A percentile compares a stretch with the other conserved stretches of the same genome.
Evolutionary conservation across 2,329 filamentous ascomycete genomes (phyloP).

Genomic region (Lomentospora prolificans): DNA sequence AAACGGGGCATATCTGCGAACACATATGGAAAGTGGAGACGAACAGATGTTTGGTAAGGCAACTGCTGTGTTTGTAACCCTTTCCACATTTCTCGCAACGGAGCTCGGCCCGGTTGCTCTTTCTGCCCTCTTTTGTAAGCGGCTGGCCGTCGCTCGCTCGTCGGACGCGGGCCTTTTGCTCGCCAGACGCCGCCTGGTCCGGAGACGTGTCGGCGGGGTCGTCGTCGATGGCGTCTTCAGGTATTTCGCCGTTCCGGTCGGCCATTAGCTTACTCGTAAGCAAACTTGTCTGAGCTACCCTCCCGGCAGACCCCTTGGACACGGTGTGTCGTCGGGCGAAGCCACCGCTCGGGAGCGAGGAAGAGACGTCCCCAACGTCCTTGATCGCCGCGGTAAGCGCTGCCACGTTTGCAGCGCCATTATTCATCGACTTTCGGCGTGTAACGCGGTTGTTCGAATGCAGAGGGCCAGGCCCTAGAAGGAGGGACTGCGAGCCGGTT

Average conservation of each 20-base stretch:
- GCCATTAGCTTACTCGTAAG: slow-evolving; percentile 46
- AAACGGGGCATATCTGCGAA: slow-evolving; percentile 18
- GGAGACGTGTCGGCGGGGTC: slow-evolving; percentile 49
- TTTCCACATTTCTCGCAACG: slow-evolving; percentile 98
- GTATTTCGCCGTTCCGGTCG: slow-evolving; percentile 38
- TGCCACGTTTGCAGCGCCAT: slow-evolving; percentile 53
- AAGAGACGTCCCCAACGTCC: slow-evolving; percentile 27
- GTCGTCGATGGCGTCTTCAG: slow-evolving; percentile 60
- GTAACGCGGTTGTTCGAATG: slow-evolving; percentile 62
- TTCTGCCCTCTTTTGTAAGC: slow-evolving; percentile 68
- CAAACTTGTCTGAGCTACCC: slow-evolving; percentile 24
- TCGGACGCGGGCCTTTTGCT: slow-evolving; percentile 40
- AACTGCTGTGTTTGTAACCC: slow-evolving; percentile 99
- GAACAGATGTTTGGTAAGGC: slow-evolving; percentile 99
- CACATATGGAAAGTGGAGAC: slow-evolving; percentile 44
- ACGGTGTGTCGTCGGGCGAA: slow-evolving; percentile 13
- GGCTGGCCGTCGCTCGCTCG: slow-evolving; percentile 81
- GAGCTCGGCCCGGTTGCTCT: slow-evolving; percentile 73
- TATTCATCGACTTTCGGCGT: slow-evolving; percentile 77
- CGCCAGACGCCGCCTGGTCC: slow-evolving; percentile 37
- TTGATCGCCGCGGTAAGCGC: slow-evolving; percentile 60
- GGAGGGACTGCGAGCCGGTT: slow-evolving; percentile 65
- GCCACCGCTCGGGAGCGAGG: slow-evolving; percentile 12
- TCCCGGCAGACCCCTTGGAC: slow-evolving; percentile 37
- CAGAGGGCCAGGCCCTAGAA: slow-evolving; percentile 56